Conservation (phyloP, 2,329 filamentous ascomycete species). For the Clarireedia paspali region DNA sequence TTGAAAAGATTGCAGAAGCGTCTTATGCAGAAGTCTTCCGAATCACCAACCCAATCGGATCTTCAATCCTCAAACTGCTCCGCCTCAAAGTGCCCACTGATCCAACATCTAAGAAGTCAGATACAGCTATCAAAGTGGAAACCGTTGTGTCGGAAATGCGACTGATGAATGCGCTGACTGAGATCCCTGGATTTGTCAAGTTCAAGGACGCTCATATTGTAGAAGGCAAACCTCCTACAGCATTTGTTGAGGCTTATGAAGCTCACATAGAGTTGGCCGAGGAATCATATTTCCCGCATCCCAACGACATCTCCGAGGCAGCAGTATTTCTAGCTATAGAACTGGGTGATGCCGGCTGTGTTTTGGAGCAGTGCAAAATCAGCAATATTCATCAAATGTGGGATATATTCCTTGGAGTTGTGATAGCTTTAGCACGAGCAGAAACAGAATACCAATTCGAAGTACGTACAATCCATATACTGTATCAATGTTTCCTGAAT, state of each 20-base stretch:
- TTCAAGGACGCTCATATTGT: constrained; percentile 59
- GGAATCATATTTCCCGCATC: constrained; percentile 51
- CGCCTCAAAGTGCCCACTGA: constrained; percentile 36
- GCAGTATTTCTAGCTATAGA: constrained; percentile 56
- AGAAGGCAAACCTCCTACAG: constrained; percentile 44
- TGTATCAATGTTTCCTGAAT: neutral
- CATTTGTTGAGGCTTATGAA: constrained; percentile 46
- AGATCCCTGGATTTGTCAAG: constrained; percentile 56
- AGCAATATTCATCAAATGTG: constrained; percentile 45
- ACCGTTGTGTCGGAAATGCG: constrained; percentile 51
- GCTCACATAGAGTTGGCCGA: constrained; percentile 13
- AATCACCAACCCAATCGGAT: constrained; percentile 49
- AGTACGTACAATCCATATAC: constrained; percentile 31
- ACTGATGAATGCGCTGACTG: constrained; percentile 57
- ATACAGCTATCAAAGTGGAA: constrained; percentile 26
- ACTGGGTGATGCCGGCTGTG: constrained; percentile 53
- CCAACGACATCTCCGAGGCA: constrained; percentile 48
- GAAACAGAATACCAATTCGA: constrained; percentile 53
- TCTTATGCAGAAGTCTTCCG: constrained; percentile 61
- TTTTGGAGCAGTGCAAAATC: constrained; percentile 51
- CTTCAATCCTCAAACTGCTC: constrained; percentile 59
- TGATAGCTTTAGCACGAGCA: constrained; percentile 51
- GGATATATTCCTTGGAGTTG: constrained; percentile 55
- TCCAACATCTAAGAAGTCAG: constrained; percentile 11
- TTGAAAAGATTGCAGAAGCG: constrained; percentile 59